A percentile compares a stretch with the other conserved stretches of the same genome.
phyloP scores from a whole-genome alignment of 1,139 yeast genomes.

The Candida sojae region DNA sequence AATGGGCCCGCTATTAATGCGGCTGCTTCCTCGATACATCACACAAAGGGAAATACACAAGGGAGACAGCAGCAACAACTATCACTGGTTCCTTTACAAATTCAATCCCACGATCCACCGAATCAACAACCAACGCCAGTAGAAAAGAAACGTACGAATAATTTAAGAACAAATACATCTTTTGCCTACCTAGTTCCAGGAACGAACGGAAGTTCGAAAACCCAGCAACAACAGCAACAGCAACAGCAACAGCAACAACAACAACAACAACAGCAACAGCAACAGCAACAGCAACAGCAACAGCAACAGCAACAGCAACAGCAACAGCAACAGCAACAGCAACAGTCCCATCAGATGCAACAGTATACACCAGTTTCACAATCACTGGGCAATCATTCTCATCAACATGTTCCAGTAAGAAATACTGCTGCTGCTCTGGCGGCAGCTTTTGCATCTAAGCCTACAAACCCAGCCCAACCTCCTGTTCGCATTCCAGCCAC shows the following conservation, averaged over 20 bases:
- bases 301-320: constrained; percentile 7
- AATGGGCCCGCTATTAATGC: neutral
- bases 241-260: constrained; percentile 7
- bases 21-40: constrained; percentile 5
- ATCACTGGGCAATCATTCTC: constrained; percentile 12
- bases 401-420: constrained; percentile 1
- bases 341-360: neutral
- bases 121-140: constrained; percentile 12
- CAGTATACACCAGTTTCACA: constrained; percentile 10
- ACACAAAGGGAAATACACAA: constrained; percentile 8
- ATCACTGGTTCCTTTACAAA: constrained; percentile 2
- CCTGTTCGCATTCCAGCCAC: neutral
- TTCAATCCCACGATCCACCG: constrained; percentile 7
- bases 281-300: constrained; percentile 4
- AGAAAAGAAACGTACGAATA: constrained; percentile 9
- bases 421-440: constrained; percentile 15
- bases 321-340: constrained; percentile 6
- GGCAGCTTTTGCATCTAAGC: constrained; percentile 13
- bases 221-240: constrained; percentile 8
- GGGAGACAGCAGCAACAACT: constrained; percentile 3
- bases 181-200: constrained; percentile 8
- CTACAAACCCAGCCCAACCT: constrained; percentile 1
- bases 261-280: constrained; percentile 6
- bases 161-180: constrained; percentile 15
- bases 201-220: constrained; percentile 1